Evolutionary conservation across 495 filamentous ascomycete species (phyloP), one percentile per base, ranked within the genome.

Genomic region (Penicillium ucsense): DNA sequence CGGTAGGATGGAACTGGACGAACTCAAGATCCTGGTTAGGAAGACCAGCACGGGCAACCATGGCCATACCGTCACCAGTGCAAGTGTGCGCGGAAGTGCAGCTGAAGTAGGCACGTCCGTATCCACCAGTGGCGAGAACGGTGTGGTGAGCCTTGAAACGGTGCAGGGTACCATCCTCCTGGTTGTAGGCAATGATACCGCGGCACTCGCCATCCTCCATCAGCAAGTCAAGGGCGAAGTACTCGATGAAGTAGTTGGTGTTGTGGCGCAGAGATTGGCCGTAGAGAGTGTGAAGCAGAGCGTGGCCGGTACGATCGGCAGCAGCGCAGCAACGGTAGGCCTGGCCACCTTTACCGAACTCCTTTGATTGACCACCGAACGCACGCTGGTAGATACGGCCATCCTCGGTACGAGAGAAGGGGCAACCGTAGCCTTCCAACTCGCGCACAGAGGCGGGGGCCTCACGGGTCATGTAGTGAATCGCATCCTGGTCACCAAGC

Each of bases 211-310:
- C 92, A 61, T 89, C 85, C 70, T 95, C 85, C 91, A 96, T 97
- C 60, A 97, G 79, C 65, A 97, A 73, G 67, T 97, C 91, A 49
- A 94, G 75, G 49, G 88, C 91, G 69, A 97, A 97, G 78, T 88
- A 97, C 74, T 97, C 91, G 62, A 97, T 95, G 74, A 97, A 96
- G 78, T 95, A 97, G 74, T 96, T 95, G 59, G 91, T 94, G 74
- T 95, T 94, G 74, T 97, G 88, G 60, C 88, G 75, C 46, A 97
- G 79, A 48, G 91, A 96, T 78, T 96, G 92, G 62, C 92, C 91
- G 72, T 97, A 97, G 56, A 97, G 84, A 38, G 91, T 97, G 78
- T 97, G 91, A 42, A 97, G 80, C 48, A 97, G 82, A 61, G 91
- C 91, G 66, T 97, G 91, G 52, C 91, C 91, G 53, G 92, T 96